These are phyloP conservation scores for Plasmodium falciparum DNA, from an alignment of 169 alveolate species.

Conservation along the genomic window DNA sequence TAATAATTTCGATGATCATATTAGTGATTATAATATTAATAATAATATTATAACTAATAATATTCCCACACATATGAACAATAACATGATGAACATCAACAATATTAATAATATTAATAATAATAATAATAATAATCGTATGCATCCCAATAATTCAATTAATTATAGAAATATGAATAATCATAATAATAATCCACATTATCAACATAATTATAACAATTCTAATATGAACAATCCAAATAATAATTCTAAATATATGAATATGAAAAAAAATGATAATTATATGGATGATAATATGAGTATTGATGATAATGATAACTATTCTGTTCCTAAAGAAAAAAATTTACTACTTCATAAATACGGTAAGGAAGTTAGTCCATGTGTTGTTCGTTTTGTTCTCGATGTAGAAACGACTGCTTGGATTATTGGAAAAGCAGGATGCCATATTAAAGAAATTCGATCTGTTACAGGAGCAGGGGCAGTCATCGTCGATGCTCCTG, in stretches of 20 bases:
- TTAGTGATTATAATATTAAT: neutral
- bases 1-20: neutral
- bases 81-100: neutral
- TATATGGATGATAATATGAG: constrained; percentile 2
- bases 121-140: neutral
- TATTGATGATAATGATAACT: constrained; percentile 43
- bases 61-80: neutral
- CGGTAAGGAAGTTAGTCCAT: constrained; percentile 60
- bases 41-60: neutral
- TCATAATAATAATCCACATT: constrained; percentile 1
- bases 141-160: neutral
- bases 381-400: constrained; percentile 65
- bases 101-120: neutral
- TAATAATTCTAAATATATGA: constrained; percentile 2
- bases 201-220: neutral
- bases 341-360: constrained; percentile 37
- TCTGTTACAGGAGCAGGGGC: constrained; percentile 75
- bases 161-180: neutral
- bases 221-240: neutral
- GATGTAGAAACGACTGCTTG: constrained; percentile 75
- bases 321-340: constrained; percentile 46
- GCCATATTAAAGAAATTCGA: constrained; percentile 69
- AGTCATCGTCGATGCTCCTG: constrained; percentile 71
- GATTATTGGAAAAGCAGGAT: constrained; percentile 71
- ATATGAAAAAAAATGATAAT: constrained; percentile 57